A percentile compares a stretch with the other conserved stretches of the same genome.
Conservation (phyloP, 768 basidiomycete genomes). For the Xerocomus spinulosus region DNA sequence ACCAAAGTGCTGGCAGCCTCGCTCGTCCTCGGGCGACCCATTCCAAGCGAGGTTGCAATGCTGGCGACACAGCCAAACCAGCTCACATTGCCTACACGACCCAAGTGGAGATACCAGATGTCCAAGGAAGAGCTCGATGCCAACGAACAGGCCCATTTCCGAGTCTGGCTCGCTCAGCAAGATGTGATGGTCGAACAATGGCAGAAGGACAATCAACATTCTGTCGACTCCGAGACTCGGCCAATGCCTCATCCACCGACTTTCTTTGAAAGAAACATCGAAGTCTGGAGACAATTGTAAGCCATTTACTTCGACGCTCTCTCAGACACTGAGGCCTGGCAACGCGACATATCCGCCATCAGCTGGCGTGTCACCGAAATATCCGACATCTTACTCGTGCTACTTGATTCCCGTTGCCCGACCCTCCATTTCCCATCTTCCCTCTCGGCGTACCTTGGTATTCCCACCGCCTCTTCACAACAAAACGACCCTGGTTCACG, state of each 20-base stretch:
- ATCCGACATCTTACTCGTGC: slow-evolving; percentile 80
- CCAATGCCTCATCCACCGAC: slow-evolving; percentile 62
- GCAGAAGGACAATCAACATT: slow-evolving; percentile 30
- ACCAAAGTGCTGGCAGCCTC: slow-evolving; percentile 54
- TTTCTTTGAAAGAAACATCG: slow-evolving; percentile 84
- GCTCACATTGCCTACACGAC: slow-evolving; percentile 51
- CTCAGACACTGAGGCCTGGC: neutral
- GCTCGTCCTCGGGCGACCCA: slow-evolving; percentile 52
- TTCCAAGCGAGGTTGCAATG: slow-evolving; percentile 39
- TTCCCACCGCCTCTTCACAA: slow-evolving; percentile 6
- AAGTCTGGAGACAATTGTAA: slow-evolving; percentile 92
- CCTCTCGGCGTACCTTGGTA: slow-evolving; percentile 55
- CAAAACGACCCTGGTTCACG: slow-evolving; percentile 8
- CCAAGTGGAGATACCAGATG: slow-evolving; percentile 86
- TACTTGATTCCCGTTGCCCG: slow-evolving; percentile 89
- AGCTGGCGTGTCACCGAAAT: slow-evolving; percentile 95
- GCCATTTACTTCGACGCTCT: slow-evolving; percentile 26
- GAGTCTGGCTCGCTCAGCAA: slow-evolving; percentile 69
- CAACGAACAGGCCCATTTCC: slow-evolving; percentile 84
- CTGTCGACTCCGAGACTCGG: slow-evolving; percentile 6
- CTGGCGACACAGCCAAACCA: slow-evolving; percentile 19
- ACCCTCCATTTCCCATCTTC: slow-evolving; percentile 82
- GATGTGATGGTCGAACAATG: slow-evolving; percentile 54
- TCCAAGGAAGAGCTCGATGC: slow-evolving; percentile 83
- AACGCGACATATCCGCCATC: neutral